phyloP scores from a whole-genome alignment of 2,329 filamentous ascomycete species.

The Claviceps sp. region DNA sequence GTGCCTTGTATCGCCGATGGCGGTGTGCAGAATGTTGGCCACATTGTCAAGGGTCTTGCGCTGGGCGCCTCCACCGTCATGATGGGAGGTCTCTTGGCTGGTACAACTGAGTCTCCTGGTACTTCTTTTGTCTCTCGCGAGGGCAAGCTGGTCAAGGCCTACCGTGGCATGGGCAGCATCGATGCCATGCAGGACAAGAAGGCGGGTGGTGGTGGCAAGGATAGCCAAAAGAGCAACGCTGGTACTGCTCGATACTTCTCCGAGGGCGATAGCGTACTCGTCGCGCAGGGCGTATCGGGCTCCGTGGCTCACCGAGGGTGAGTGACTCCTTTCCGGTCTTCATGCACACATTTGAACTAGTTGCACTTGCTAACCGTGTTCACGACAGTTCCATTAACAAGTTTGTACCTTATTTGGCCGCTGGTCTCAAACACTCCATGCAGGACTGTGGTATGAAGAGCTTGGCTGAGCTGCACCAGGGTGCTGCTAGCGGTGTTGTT shows the following conservation, averaged over 20 bases:
- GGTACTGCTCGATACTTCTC: slow-evolving; percentile 98
- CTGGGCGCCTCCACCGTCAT: slow-evolving; percentile 92
- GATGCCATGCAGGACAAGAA: slow-evolving; percentile 99
- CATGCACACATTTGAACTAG: not conserved
- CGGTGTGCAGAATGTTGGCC: slow-evolving; percentile 94
- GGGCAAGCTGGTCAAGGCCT: slow-evolving; percentile 97
- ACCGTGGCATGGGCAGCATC: slow-evolving; percentile 97
- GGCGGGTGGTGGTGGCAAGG: slow-evolving; percentile 60
- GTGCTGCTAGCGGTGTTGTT: slow-evolving; percentile 60
- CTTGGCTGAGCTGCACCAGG: slow-evolving; percentile 60
- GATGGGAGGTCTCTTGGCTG: slow-evolving; percentile 97
- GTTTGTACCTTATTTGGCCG: slow-evolving; percentile 90
- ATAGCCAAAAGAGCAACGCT: slow-evolving; percentile 73
- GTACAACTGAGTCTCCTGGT: slow-evolving; percentile 93
- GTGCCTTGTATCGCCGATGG: slow-evolving; percentile 97
- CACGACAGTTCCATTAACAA: slow-evolving; percentile 62
- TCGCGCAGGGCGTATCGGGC: slow-evolving; percentile 92
- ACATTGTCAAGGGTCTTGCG: slow-evolving; percentile 96
- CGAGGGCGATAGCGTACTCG: slow-evolving; percentile 85
- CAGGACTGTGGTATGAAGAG: slow-evolving; percentile 88
- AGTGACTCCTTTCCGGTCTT: slow-evolving; percentile 8
- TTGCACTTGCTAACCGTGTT: slow-evolving; percentile 16
- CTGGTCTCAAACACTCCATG: slow-evolving; percentile 92
- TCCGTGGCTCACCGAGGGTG: slow-evolving; percentile 63
- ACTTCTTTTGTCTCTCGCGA: slow-evolving; percentile 93